A percentile compares a stretch with the other conserved stretches of the same genome.
Evolutionary conservation across 2,329 filamentous ascomycete species (phyloP).

Genomic region (Fonsecaea pugnacius): DNA sequence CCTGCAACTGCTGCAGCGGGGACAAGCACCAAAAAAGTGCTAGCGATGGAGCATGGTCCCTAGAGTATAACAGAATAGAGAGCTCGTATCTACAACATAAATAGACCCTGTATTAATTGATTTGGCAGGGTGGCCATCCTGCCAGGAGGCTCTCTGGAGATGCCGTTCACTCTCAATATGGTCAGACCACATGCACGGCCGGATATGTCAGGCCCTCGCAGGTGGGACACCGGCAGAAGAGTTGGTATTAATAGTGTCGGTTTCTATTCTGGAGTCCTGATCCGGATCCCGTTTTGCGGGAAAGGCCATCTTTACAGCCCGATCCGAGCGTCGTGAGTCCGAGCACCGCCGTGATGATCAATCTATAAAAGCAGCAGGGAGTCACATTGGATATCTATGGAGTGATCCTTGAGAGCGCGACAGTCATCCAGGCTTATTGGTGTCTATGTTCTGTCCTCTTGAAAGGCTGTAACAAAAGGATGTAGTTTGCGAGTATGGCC

Average conservation of each 20-base stretch:
- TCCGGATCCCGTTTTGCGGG: no score
- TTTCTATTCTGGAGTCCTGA: no score
- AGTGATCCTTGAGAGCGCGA: not conserved
- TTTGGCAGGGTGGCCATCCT: not conserved
- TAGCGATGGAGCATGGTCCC: not conserved
- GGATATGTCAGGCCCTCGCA: not conserved
- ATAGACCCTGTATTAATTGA: not conserved
- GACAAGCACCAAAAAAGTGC: not conserved
- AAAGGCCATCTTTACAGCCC: no score
- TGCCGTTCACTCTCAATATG: not conserved
- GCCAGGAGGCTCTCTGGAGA: not conserved
- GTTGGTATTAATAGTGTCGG: no score
- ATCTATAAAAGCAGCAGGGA: not conserved
- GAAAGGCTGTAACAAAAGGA: not conserved
- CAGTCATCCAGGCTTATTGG: not conserved
- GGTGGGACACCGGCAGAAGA: not conserved
- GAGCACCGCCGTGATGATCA: no score
- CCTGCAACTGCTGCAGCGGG: not conserved
- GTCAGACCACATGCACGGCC: not conserved
- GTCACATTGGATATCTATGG: not conserved
- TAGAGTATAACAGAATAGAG: not conserved
- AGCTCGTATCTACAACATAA: not conserved
- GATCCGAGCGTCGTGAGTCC: not conserved
- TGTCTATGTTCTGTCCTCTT: not conserved
- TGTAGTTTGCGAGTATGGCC: no score